Evolutionary conservation across 257 asterid species (phyloP), one percentile per base, ranked within the genome.

Genomic region (Solanum gracilifrons): DNA sequence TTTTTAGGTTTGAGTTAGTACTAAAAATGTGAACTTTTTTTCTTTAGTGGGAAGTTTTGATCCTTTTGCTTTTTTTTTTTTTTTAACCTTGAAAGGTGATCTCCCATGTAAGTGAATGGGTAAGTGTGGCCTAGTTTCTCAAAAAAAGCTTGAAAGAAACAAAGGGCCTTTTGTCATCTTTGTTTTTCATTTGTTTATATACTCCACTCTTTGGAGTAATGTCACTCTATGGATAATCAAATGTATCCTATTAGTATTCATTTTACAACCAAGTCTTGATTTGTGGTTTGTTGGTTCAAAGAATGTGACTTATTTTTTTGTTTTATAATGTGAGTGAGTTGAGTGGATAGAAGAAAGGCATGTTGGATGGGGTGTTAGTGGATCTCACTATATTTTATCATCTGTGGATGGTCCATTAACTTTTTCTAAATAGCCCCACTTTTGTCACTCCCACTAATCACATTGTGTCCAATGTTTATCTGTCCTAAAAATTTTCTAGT

Each of bases 41-140:
- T 13, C 9, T 89, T 86, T 88, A 89, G 90, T 87, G 89, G 88
- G 89, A 87, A 88, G 90, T 92, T 94, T 92, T 94, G 90, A 87
- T 88, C 91, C 83, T 88, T 48, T 90, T 41, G 33, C 73, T 79
- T 69, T 18, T 71, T 6, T 58, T 58, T 3, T 62, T 62, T 27
- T 66, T 74, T 79, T 62, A 31, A 80, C 89, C 71, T 90, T 25
- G 88, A 82, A 87, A 90, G 87, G 86, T 82, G 64, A 55, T 88
- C 90, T 88, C 85, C 91, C 88, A 88, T 89, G 87, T 39, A 89
- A 92, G 90, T 90, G 92, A 83, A 64, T 88, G 88, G 92, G 90
- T 87, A 87, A 89, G 66, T 85, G 88, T 88, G 92, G 95, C 90
- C 90, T 82, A 86, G 87, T 92, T 91, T 92, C 94, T 92, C 89